Evolutionary conservation across 306 rosid species (phyloP).

Genomic region (Alnus glutinosa): DNA sequence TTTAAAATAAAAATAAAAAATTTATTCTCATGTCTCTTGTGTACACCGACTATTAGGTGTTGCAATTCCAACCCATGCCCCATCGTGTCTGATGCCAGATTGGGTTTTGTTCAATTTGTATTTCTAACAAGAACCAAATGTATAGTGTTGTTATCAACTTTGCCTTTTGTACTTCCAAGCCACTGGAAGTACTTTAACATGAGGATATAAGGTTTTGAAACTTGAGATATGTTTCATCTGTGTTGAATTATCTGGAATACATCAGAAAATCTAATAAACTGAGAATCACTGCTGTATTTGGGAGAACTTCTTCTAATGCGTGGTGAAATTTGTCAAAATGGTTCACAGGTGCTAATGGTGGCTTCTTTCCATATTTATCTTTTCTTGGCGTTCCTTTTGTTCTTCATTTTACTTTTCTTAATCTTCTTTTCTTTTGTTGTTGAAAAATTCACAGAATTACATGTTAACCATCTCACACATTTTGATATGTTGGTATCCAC

Average conservation of each 20-base stretch:
- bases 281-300: neutral
- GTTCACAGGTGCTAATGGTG: neutral
- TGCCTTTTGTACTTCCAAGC: neutral
- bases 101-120: neutral
- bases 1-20: no score
- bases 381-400: conserved; percentile 3
- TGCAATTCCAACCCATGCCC: conserved; percentile 9
- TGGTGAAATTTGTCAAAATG: neutral
- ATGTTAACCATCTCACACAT: neutral
- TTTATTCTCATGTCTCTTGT: neutral
- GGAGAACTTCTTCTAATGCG: conserved; percentile 17
- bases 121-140: neutral
- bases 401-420: conserved; percentile 2
- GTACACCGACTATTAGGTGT: neutral
- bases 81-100: conserved; percentile 1
- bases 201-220: neutral
- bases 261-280: neutral
- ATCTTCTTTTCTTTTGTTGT: neutral
- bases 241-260: neutral
- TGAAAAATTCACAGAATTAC: conserved; percentile 5
- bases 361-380: conserved; percentile 11
- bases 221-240: neutral
- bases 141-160: conserved; percentile 2
- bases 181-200: neutral
- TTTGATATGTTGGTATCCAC: conserved; percentile 4